Conservation (phyloP, 768 basidiomycete genomes). For the Lyophyllum semitale region DNA sequence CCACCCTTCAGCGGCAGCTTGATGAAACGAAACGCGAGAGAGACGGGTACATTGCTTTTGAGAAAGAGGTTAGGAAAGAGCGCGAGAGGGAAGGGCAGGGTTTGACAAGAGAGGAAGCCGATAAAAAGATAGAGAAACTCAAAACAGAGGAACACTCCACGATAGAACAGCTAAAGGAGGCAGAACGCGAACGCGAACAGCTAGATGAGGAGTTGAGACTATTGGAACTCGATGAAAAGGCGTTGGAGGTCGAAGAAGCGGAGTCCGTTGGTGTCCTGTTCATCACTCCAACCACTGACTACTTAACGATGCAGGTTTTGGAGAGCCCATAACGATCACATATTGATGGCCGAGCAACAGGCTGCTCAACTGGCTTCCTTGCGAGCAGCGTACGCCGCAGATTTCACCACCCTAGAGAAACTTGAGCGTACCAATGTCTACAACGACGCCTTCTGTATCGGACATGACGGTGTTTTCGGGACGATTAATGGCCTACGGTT, state of each 20-base stretch:
- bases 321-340: slow-evolving; percentile 74
- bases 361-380: slow-evolving; percentile 69
- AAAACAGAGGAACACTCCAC: slow-evolving; percentile 68
- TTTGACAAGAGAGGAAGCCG: slow-evolving; percentile 62
- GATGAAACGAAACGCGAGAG: slow-evolving; percentile 91
- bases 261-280: slow-evolving; percentile 52
- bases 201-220: slow-evolving; percentile 71
- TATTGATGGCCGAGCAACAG: slow-evolving; percentile 66
- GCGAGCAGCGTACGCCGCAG: slow-evolving; percentile 76
- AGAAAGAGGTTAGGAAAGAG: slow-evolving; percentile 83
- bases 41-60: slow-evolving; percentile 92
- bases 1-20: slow-evolving; percentile 73
- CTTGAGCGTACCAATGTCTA: slow-evolving; percentile 93
- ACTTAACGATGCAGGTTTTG: slow-evolving; percentile 64
- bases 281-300: slow-evolving; percentile 8
- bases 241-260: slow-evolving; percentile 80
- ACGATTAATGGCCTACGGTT: slow-evolving; percentile 97
- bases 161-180: slow-evolving; percentile 72
- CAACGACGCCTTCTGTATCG: slow-evolving; percentile 94
- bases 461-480: slow-evolving; percentile 92
- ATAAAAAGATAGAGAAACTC: slow-evolving; percentile 72
- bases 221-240: slow-evolving; percentile 77
- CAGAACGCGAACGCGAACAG: slow-evolving; percentile 76
- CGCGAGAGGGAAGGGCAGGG: slow-evolving; percentile 70
- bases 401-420: slow-evolving; percentile 76